These are phyloP conservation scores for Diplosphaera chodatii DNA, from an alignment of 139 green algal species.

Conservation along the genomic window DNA sequence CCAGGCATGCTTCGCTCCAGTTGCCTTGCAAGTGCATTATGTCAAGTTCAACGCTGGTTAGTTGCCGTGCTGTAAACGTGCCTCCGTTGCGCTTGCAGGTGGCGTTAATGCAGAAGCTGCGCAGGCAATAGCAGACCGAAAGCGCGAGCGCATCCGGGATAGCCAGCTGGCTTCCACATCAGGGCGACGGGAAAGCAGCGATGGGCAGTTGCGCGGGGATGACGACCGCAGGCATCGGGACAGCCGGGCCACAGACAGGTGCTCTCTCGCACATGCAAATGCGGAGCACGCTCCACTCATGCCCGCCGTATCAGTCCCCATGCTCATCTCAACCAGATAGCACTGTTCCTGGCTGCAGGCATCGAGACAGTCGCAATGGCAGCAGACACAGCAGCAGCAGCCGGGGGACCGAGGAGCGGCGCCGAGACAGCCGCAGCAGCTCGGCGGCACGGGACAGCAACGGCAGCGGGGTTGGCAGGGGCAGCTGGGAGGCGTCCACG, in stretches of 20 bases:
- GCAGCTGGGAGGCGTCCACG: constrained; percentile 28
- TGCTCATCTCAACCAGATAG: too few species aligned
- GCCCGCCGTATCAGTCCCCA: too few species aligned
- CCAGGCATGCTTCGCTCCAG: constrained; percentile 32
- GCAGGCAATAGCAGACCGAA: constrained; percentile 21
- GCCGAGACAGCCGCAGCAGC: constrained; percentile 1
- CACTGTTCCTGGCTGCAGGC: too few species aligned
- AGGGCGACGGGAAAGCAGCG: background rate
- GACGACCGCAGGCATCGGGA: background rate
- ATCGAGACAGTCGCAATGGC: constrained; percentile 10
- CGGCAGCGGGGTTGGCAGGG: constrained; percentile 2
- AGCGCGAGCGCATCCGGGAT: constrained; percentile 24
- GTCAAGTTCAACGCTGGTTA: background rate
- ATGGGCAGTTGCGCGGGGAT: background rate
- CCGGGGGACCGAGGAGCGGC: constrained; percentile 1
- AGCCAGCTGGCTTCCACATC: constrained; percentile 31
- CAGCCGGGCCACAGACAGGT: background rate
- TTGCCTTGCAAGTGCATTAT: too few species aligned
- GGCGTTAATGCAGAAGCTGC: constrained; percentile 21
- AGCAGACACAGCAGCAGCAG: background rate
- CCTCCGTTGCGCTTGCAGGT: constrained; percentile 1
- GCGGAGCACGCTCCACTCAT: background rate
- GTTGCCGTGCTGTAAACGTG: background rate
- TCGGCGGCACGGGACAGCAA: constrained; percentile 2
- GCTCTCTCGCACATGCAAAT: too few species aligned